These are phyloP conservation scores for Phytophthora megakarya DNA, from an alignment of 352 stramenopile species.

Conservation along the genomic window DNA sequence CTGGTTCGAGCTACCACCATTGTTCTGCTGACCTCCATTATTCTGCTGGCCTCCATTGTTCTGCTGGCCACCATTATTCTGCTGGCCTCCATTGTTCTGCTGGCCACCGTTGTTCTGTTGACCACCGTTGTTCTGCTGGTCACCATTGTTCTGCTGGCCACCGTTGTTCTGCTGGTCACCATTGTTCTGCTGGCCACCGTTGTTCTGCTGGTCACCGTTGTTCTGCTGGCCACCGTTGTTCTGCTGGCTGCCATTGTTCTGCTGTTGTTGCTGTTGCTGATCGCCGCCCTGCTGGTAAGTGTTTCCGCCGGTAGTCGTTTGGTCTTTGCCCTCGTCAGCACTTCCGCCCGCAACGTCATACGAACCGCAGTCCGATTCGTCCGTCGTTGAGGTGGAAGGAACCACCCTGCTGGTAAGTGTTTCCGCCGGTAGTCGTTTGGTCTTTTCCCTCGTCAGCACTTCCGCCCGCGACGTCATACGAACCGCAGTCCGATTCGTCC, in stretches of 20 bases:
- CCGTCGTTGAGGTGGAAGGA: background rate
- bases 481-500: constrained; percentile 16
- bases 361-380: constrained; percentile 18
- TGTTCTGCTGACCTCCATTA: background rate
- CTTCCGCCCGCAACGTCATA: constrained; percentile 12
- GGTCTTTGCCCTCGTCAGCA: constrained; percentile 2
- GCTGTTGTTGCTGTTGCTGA: background rate
- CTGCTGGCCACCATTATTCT: no score
- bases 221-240: background rate
- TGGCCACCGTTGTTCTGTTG: background rate
- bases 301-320: background rate
- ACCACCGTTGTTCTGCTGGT: background rate
- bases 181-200: no score
- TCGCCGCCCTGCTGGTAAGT: background rate
- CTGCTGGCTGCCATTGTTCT: background rate
- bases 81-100: no score
- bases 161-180: no score
- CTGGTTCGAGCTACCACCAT: background rate
- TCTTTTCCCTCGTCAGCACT: constrained; percentile 5
- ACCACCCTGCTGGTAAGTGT: constrained; percentile 6
- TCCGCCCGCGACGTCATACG: constrained; percentile 10
- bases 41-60: no score
- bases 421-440: background rate
- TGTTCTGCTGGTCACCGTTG: no score
- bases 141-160: background rate